phyloP scores from a whole-genome alignment of 192 early-diverging fungal genomes.

The Paraglomus brasilianum region DNA sequence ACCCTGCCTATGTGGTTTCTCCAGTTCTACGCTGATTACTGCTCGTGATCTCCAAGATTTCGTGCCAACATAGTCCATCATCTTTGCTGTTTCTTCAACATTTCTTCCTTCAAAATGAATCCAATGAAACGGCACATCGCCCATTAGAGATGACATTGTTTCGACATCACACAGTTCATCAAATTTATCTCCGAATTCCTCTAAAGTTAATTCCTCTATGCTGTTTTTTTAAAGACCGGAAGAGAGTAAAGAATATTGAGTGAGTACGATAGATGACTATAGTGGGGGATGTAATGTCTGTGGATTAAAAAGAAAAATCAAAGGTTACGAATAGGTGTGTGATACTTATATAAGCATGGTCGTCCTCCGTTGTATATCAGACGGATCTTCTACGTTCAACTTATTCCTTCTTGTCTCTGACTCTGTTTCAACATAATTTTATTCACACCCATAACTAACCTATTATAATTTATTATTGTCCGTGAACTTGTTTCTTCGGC shows the following conservation, averaged over 20 bases:
- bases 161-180: slow-evolving; percentile 32
- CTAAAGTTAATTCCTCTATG: slow-evolving; percentile 54
- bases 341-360: too few species aligned
- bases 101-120: slow-evolving; percentile 70
- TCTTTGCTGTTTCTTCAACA: slow-evolving; percentile 45
- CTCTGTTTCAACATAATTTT: background rate
- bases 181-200: slow-evolving; percentile 54
- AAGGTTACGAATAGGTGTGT: too few species aligned
- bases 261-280: background rate
- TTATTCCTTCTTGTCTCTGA: too few species aligned
- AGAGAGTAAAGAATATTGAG: background rate
- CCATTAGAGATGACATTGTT: slow-evolving; percentile 27
- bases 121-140: slow-evolving; percentile 48
- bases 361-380: too few species aligned
- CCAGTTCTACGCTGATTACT: slow-evolving; percentile 68
- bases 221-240: slow-evolving; percentile 24
- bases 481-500: slow-evolving; percentile 48
- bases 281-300: too few species aligned
- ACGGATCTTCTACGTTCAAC: too few species aligned
- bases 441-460: slow-evolving; percentile 22
- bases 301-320: background rate
- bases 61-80: slow-evolving; percentile 55
- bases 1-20: slow-evolving; percentile 61
- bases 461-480: slow-evolving; percentile 65
- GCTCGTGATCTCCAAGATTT: slow-evolving; percentile 47